Conservation (phyloP, 441 rosid genomes). For the Euphorbia celastroides region DNA sequence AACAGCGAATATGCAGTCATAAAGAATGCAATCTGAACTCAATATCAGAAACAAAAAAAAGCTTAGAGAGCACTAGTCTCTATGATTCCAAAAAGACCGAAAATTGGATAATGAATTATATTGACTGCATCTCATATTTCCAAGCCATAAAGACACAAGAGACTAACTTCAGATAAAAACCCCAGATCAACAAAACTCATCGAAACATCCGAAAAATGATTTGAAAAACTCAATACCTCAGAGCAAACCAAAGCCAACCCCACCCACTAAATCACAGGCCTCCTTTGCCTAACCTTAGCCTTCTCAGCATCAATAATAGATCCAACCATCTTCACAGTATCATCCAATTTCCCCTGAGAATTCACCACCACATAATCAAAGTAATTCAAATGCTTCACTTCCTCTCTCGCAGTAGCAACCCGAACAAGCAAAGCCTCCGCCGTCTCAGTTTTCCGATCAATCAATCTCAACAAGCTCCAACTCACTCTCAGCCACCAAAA, state of each 20-base stretch:
- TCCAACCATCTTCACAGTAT: constrained; percentile 57
- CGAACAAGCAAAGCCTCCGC: constrained; percentile 72
- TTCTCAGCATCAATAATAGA: constrained; percentile 91
- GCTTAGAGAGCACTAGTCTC: background rate
- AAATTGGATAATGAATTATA: background rate
- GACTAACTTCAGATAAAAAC: background rate
- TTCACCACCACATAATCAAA: constrained; percentile 85
- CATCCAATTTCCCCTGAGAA: constrained; percentile 70
- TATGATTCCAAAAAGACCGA: no score
- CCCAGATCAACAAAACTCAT: background rate
- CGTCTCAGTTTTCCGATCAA: constrained; percentile 77
- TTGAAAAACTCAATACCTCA: constrained; percentile 18
- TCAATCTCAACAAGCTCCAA: constrained; percentile 68
- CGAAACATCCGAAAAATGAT: background rate
- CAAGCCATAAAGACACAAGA: background rate
- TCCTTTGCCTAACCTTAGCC: constrained; percentile 69
- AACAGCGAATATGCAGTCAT: no score
- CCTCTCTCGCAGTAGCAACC: constrained; percentile 78
- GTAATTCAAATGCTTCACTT: constrained; percentile 53
- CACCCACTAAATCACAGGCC: constrained; percentile 40
- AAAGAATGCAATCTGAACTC: no score
- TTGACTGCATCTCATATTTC: background rate
- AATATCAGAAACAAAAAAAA: background rate
- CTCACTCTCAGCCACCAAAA: constrained; percentile 83
- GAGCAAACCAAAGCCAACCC: constrained; percentile 2